phyloP scores from a whole-genome alignment of 2,329 filamentous ascomycete genomes.

The Penicillium psychrosexuale region DNA sequence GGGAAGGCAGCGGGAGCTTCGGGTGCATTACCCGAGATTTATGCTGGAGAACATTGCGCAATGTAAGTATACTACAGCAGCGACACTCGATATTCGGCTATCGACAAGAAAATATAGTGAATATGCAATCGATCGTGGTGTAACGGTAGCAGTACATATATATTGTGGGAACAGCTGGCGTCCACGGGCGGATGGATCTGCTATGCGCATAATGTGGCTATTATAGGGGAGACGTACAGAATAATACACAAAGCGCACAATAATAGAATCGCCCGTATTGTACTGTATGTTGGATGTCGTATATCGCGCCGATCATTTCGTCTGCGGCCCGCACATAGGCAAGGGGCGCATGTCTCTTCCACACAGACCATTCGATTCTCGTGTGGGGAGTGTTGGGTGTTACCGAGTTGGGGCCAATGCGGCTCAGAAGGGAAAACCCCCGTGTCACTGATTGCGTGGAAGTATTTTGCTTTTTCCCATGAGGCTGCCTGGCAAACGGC shows the following conservation, averaged over 20 bases:
- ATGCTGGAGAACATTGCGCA: neutral
- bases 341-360: conserved; percentile 8
- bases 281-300: too few species aligned
- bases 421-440: neutral
- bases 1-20: neutral
- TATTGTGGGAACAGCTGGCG: neutral
- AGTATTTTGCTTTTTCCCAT: neutral
- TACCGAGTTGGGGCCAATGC: conserved; percentile 3
- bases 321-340: neutral
- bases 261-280: neutral
- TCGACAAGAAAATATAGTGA: neutral
- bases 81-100: neutral
- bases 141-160: neutral
- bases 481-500: neutral
- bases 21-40: neutral
- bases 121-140: neutral
- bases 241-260: neutral
- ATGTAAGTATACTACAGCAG: neutral
- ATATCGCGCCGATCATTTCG: too few species aligned
- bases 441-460: neutral
- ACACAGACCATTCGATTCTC: neutral
- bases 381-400: neutral
- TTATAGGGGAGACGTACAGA: neutral
- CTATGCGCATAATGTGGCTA: neutral
- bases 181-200: neutral